Conservation (phyloP, 108 stramenopile genomes). For the Asterionellopsis glacialis region DNA sequence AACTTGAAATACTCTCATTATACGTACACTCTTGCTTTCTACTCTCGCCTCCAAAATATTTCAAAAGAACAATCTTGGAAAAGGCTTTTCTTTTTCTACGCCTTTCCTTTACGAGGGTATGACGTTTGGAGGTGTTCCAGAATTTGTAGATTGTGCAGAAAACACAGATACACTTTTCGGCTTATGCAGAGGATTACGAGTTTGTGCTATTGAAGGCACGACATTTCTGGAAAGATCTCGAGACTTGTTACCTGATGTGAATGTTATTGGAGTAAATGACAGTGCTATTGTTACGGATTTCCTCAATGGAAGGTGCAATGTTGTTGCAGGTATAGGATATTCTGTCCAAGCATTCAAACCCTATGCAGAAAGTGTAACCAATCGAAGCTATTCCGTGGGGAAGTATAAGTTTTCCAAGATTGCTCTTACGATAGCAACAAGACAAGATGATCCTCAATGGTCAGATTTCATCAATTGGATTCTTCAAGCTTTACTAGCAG, state of each 20-base stretch:
- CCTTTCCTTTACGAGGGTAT: slow-evolving; percentile 1
- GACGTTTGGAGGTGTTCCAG: slow-evolving; percentile 3
- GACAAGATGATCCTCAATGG: not conserved
- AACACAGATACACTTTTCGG: not conserved
- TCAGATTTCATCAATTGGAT: not conserved
- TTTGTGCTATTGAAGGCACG: not conserved
- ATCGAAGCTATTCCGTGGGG: too few relatives aligned
- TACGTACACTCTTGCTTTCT: too few relatives aligned
- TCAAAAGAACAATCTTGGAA: not conserved
- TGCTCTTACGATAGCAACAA: not conserved
- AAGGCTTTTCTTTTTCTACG: not conserved
- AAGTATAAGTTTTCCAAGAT: not conserved
- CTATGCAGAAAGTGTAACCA: too few relatives aligned
- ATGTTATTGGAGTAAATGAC: too few relatives aligned
- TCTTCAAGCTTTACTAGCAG: not conserved
- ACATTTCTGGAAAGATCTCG: not conserved
- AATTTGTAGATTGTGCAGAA: slow-evolving; percentile 1
- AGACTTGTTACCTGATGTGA: not conserved
- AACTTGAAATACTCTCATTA: too few relatives aligned
- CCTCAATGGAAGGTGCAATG: too few relatives aligned
- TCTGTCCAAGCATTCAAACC: too few relatives aligned
- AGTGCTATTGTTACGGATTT: too few relatives aligned
- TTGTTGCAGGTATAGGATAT: too few relatives aligned
- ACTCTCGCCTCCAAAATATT: too few relatives aligned
- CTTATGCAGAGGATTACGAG: not conserved